Evolutionary conservation across 306 rosid species (phyloP), one percentile per base, ranked within the genome.

Genomic region (Herpetospermum pedunculosum): DNA sequence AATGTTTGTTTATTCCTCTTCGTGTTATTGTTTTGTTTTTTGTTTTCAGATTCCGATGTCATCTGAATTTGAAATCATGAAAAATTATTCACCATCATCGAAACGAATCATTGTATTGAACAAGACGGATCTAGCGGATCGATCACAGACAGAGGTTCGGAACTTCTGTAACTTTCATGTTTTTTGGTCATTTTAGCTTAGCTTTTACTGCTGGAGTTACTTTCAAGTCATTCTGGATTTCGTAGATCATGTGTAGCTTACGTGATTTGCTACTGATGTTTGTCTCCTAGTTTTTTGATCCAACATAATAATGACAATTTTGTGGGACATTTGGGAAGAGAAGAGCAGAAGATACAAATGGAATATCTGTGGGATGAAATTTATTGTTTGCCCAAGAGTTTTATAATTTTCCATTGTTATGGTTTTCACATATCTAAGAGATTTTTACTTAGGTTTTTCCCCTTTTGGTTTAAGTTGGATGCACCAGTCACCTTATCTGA

Each of bases 41-140:
- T 46, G 46, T 15, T 55, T 83, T 48, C 80, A 92, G 98, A 86
- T 92, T 88, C 98, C 97, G 0, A 46, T 80, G 49, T 85, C 97
- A 10, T 92, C 97, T 0, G 85, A 79, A 65, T 87, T 59, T 35
- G 72, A 90, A 50, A 69, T 75, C 30, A 70, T 90, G 77, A 75
- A 48, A 75, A 77, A 82, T 59, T 57, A 32, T 63, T 19, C 62
- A 16, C 28, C 77, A 50, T 78, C 81, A 16, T 40, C 60, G 0
- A 87, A 78, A 63, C 81, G 75, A 28, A 88, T 90, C 34, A 65
- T 88, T 49, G 88, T 81, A 55, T 77, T 90, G 79, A 92, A 92
- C 84, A 90, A 90, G 85, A 55, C 69, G 75, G 98, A 92, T 76
- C 97, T 92, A n/a, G 96, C 93, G n/a, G 84, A 83, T 62, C 74